Percentiles rank a stretch among this genome's conserved stretches.
Evolutionary conservation across 2,329 filamentous ascomycete genomes (phyloP).

Genomic region (Clarireedia sp.): DNA sequence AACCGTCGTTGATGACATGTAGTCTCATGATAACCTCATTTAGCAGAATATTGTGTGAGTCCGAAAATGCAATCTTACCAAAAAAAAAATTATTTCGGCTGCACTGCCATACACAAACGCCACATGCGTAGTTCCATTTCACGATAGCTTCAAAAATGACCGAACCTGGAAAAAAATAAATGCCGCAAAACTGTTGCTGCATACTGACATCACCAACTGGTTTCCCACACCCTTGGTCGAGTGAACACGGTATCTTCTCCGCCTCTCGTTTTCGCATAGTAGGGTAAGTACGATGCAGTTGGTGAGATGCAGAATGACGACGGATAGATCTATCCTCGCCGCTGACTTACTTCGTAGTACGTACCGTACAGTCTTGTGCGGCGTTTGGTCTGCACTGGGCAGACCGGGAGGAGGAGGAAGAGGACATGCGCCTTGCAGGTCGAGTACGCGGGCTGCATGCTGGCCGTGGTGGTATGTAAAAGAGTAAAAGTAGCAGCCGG

Average conservation of each 20-base stretch:
- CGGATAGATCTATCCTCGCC: not conserved
- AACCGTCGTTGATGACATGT: not conserved
- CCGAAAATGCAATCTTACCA: not conserved
- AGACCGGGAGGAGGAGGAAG: too few species aligned
- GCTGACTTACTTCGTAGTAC: too few species aligned
- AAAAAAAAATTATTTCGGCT: not conserved
- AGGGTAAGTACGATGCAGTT: not conserved
- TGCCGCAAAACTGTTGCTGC: not conserved
- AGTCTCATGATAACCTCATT: not conserved
- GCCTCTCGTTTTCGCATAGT: not conserved
- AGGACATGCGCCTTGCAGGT: too few species aligned
- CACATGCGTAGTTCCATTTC: not conserved
- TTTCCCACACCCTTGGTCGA: not conserved
- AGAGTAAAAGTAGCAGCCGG: too few species aligned
- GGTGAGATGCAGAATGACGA: not conserved
- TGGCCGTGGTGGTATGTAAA: too few species aligned
- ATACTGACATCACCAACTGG: constrained; percentile 2
- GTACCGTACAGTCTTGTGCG: not conserved
- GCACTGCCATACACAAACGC: not conserved
- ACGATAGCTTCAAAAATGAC: not conserved
- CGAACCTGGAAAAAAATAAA: not conserved
- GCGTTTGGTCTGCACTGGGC: not conserved
- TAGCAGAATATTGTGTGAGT: not conserved
- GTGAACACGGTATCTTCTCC: too few species aligned
- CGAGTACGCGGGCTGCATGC: too few species aligned